These are phyloP conservation scores for Colletotrichum sp. DNA, from an alignment of 2,329 filamentous ascomycete species.

Conservation along the genomic window DNA sequence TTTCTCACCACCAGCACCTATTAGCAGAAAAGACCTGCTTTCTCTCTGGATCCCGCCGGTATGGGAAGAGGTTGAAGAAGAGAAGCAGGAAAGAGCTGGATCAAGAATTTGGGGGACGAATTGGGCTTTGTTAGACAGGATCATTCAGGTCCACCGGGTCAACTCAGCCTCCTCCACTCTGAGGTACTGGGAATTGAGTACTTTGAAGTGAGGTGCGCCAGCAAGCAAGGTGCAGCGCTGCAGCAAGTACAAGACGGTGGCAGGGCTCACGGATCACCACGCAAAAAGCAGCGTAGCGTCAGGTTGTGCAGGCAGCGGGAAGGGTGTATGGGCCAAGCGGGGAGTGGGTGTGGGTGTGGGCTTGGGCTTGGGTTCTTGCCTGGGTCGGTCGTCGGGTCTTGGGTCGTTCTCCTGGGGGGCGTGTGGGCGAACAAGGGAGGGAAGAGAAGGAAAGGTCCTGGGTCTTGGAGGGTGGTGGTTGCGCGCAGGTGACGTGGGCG, in stretches of 20 bases:
- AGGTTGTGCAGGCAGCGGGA: slow-evolving; percentile 2
- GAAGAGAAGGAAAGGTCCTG: slow-evolving; percentile 1
- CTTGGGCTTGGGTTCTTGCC: neutral
- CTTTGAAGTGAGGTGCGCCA: neutral
- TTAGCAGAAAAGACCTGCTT: neutral
- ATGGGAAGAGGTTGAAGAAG: neutral
- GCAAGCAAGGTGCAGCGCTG: neutral
- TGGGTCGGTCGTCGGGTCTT: neutral
- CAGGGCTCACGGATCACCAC: slow-evolving; percentile 16
- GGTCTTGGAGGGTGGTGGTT: neutral
- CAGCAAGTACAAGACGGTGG: neutral
- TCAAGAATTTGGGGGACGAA: slow-evolving; percentile 11
- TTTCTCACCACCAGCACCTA: slow-evolving; percentile 8
- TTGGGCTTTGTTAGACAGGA: slow-evolving; percentile 21
- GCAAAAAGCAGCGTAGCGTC: slow-evolving; percentile 3
- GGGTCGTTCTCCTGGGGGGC: neutral
- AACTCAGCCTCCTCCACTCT: slow-evolving; percentile 21
- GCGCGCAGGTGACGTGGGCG: slow-evolving; percentile 20
- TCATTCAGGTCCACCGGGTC: slow-evolving; percentile 17
- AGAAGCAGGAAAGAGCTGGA: neutral
- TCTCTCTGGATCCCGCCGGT: slow-evolving; percentile 1
- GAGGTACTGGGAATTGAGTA: neutral
- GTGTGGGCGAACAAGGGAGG: slow-evolving; percentile 5
- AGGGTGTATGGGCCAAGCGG: neutral
- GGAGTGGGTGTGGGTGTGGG: neutral